These are phyloP conservation scores for Biscutella laevigata DNA, from an alignment of 441 rosid genomes.

Conservation along the genomic window DNA sequence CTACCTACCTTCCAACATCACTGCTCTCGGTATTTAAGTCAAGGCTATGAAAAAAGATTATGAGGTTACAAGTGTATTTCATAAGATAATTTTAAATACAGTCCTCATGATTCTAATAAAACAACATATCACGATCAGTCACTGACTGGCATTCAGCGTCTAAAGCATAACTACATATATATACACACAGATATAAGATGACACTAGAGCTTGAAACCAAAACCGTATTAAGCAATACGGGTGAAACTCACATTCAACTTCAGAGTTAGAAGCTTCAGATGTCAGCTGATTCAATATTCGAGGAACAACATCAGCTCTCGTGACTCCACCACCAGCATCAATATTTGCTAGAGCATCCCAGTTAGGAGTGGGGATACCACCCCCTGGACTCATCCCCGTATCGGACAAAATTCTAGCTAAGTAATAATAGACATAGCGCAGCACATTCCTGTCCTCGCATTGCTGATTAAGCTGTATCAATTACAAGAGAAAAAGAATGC, in stretches of 20 bases:
- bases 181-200: neutral
- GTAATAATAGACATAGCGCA: constrained; percentile 96
- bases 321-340: constrained; percentile 96
- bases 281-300: constrained; percentile 75
- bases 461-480: constrained; percentile 83
- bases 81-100: neutral
- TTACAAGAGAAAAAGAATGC: constrained; percentile 6
- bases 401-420: constrained; percentile 94
- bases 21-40: neutral
- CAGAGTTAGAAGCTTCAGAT: constrained; percentile 60
- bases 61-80: constrained; percentile 1
- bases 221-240: neutral
- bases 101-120: neutral
- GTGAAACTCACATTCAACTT: constrained; percentile 61
- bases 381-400: constrained; percentile 86
- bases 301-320: constrained; percentile 97
- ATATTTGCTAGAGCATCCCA: constrained; percentile 99
- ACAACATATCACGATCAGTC: constrained; percentile 4
- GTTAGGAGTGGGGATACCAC: constrained; percentile 98
- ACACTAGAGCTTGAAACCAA: constrained; percentile 5
- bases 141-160: neutral
- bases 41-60: neutral
- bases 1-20: constrained; percentile 6
- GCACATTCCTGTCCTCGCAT: constrained; percentile 85
- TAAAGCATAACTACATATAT: neutral